Evolutionary conservation across 2,329 filamentous ascomycete species (phyloP).

Genomic region (Plenodomus tracheiphilus): DNA sequence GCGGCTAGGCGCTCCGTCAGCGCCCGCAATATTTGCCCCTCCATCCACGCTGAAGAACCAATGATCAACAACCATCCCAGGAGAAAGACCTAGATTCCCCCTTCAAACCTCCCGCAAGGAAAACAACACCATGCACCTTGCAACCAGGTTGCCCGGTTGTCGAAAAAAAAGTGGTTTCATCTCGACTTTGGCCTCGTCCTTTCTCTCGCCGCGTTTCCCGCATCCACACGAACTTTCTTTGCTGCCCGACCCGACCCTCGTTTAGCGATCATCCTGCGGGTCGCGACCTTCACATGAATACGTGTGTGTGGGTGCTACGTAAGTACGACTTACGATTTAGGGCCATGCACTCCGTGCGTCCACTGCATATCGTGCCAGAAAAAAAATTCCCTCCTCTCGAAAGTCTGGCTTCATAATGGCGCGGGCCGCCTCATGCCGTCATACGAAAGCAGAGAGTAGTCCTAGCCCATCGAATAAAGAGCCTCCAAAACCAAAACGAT

Average conservation of each 20-base stretch:
- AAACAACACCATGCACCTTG: constrained; percentile 17
- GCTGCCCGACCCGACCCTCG: not conserved
- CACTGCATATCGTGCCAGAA: too few species aligned
- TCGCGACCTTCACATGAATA: not conserved
- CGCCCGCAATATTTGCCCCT: constrained; percentile 19
- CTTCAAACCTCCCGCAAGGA: constrained; percentile 15
- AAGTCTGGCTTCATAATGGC: too few species aligned
- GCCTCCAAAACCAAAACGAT: not conserved
- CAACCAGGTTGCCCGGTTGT: constrained; percentile 14
- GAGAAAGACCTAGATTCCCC: constrained; percentile 15
- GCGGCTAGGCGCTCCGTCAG: constrained; percentile 16
- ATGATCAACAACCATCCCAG: constrained; percentile 6
- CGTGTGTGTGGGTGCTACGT: too few species aligned
- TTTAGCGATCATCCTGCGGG: not conserved
- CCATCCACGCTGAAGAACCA: constrained; percentile 10
- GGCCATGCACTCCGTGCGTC: not conserved
- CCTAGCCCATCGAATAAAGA: not conserved
- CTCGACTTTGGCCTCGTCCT: constrained; percentile 7
- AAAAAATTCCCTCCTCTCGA: too few species aligned
- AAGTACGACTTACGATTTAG: not conserved
- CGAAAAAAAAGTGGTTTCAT: constrained; percentile 22
- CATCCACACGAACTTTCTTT: constrained; percentile 13
- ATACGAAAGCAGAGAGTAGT: constrained; percentile 6
- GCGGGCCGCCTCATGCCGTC: constrained; percentile 2
- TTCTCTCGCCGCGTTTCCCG: constrained; percentile 21